A percentile compares a stretch with the other conserved stretches of the same genome.
These are phyloP conservation scores for Xylaria sp. DNA, from an alignment of 2,329 filamentous ascomycete genomes.

Conservation along the genomic window DNA sequence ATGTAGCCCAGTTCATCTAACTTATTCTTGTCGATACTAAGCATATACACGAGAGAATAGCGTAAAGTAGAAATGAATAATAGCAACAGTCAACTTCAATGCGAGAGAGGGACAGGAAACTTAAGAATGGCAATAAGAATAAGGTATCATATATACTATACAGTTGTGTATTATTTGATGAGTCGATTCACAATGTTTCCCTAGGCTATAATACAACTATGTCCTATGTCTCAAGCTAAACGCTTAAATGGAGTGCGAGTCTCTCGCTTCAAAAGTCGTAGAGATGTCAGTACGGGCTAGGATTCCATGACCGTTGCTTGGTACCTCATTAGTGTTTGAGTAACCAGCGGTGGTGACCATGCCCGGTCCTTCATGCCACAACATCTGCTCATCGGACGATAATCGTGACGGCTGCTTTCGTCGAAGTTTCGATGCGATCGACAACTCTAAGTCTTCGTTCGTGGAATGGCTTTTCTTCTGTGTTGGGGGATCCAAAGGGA, in stretches of 20 bases:
- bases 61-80: neutral
- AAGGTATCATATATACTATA: neutral
- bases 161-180: neutral
- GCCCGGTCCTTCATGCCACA: slow-evolving; percentile 12
- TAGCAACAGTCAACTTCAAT: neutral
- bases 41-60: neutral
- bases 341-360: slow-evolving; percentile 6
- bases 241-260: slow-evolving; percentile 1
- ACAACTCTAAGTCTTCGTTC: slow-evolving; percentile 8
- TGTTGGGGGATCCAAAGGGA: slow-evolving; percentile 2
- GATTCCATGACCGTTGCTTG: slow-evolving; percentile 1
- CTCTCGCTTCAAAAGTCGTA: slow-evolving; percentile 12
- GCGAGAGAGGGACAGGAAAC: neutral
- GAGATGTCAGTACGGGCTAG: slow-evolving; percentile 13
- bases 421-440: neutral
- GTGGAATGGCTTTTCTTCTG: neutral
- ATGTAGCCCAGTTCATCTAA: neutral
- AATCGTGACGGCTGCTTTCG: neutral
- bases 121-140: neutral
- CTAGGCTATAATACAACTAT: neutral
- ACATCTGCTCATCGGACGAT: slow-evolving; percentile 10
- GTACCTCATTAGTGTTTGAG: slow-evolving; percentile 1
- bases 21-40: neutral
- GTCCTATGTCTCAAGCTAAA: neutral
- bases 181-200: neutral